Base-by-base conservation (phyloP, 805 yeast genomes). In the Saccharomyces mikatae region DNA sequence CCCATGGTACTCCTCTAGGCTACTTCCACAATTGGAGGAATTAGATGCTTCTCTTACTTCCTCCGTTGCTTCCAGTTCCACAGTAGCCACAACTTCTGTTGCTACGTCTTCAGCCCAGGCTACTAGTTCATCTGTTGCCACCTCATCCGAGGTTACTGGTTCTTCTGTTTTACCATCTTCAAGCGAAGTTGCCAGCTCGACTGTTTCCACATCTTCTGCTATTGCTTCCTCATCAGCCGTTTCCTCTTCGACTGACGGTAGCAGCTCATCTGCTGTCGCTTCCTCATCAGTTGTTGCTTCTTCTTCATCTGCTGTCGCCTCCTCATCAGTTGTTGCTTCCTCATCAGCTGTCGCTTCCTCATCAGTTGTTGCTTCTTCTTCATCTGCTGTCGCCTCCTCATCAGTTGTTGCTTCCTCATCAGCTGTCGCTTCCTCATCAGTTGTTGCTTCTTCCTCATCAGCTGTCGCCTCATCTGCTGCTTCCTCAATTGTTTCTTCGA, bases 1-100 rank as follows among this genome's bases (percentile, higher is more conserved):
- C 41, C 71, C 72, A 58, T 70, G 72, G 72, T 70, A 64, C 54
- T 58, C 66, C 10, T 49, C 61, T 46, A 64, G 69, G 56, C 47
- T 66, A n/a, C 54, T 53, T 28, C 55, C 65, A 21, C 57, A 49
- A 26, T 47, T 60, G 13, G 47, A 51, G 6, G 46, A 28, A 17
- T 21, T 49, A 10, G 22, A 17, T 6, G 44, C 44, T 17, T 48
- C 52, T 36, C 26, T 46, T n/a, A 46, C 54, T n/a, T 13, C 54
- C 27, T 17, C 50, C 24, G 46, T 54, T 47, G 44, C 46, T 41
- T 29, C 48, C 5, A 47, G 17, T 31, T 31, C 50, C 13, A 30
- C n/a, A 14, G 41, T n/a, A 24, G 21, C 41, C 30, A 26, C 22
- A 14, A 17, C 22, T 17, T 8, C 44, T 17, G 44, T 9, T 17